Percentiles rank a stretch among this genome's conserved stretches.
Conservation (phyloP, 2,329 filamentous ascomycete species). For the Cytospora mali region DNA sequence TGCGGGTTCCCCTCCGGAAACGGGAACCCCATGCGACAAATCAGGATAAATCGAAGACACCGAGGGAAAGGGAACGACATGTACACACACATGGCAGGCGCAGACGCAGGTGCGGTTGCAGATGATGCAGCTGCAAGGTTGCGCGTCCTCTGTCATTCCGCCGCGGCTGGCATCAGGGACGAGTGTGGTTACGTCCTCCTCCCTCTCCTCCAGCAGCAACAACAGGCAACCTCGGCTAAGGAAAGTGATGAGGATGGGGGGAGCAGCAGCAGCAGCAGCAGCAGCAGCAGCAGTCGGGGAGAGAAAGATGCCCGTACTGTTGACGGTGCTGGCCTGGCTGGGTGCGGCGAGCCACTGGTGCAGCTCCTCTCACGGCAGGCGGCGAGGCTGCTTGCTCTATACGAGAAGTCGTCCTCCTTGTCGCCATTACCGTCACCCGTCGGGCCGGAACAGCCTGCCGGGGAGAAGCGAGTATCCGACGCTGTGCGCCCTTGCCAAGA, state of each 20-base stretch:
- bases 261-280: neutral
- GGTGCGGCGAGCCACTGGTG: conserved; percentile 31
- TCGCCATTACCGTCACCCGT: conserved; percentile 7
- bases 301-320: neutral
- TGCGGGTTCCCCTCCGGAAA: neutral
- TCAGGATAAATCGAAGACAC: neutral
- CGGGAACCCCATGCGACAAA: neutral
- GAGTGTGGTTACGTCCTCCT: conserved; percentile 17
- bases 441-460: conserved; percentile 5
- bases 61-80: neutral
- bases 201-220: too few relatives aligned
- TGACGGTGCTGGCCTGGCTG: conserved; percentile 10
- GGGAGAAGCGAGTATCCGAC: neutral
- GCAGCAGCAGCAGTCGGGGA: neutral
- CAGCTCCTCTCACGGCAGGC: conserved; percentile 32
- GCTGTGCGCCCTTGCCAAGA: conserved; percentile 4
- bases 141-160: conserved; percentile 20
- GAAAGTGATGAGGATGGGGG: neutral
- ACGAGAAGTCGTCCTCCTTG: conserved; percentile 3
- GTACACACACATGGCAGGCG: neutral
- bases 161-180: conserved; percentile 19
- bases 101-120: neutral
- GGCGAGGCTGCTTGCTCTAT: conserved; percentile 20
- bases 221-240: neutral
- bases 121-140: conserved; percentile 5